Evolutionary conservation across 2,329 filamentous ascomycete genomes (phyloP).

Genomic region (Xenosphaeropsis pyriputrescens): DNA sequence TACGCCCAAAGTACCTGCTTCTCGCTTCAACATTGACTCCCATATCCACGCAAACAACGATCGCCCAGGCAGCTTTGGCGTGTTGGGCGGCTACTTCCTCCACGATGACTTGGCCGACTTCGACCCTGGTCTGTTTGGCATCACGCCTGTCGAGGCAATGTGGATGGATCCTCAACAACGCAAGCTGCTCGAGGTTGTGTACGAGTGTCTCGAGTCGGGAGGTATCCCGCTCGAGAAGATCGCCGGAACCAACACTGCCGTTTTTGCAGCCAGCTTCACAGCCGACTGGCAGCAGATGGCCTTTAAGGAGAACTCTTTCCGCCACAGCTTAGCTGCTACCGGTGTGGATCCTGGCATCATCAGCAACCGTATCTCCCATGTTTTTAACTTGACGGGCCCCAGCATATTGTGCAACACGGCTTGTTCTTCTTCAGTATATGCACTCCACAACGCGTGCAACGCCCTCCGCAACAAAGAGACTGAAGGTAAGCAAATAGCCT

Average conservation of each 20-base stretch:
- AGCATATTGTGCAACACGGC: constrained; percentile 24
- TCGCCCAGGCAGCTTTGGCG: not conserved
- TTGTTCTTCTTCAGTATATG: constrained; percentile 40
- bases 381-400: constrained; percentile 22
- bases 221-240: constrained; percentile 18
- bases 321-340: constrained; percentile 15
- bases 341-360: constrained; percentile 22
- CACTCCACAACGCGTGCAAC: constrained; percentile 32
- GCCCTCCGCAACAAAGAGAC: not conserved
- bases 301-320: constrained; percentile 11
- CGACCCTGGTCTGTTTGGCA: not conserved
- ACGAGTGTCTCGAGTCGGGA: constrained; percentile 12
- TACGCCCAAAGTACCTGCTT: too few relatives aligned
- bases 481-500: too few relatives aligned
- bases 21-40: not conserved
- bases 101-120: not conserved
- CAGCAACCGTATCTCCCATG: constrained; percentile 21
- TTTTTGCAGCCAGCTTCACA: constrained; percentile 15
- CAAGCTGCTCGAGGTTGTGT: constrained; percentile 5
- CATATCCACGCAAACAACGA: not conserved
- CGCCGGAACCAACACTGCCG: constrained; percentile 15
- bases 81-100: not conserved
- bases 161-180: constrained; percentile 10
- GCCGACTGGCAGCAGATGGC: constrained; percentile 12
- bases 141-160: not conserved